phyloP scores from a whole-genome alignment of 345 rosid species.

The Rhizophora mangle region DNA sequence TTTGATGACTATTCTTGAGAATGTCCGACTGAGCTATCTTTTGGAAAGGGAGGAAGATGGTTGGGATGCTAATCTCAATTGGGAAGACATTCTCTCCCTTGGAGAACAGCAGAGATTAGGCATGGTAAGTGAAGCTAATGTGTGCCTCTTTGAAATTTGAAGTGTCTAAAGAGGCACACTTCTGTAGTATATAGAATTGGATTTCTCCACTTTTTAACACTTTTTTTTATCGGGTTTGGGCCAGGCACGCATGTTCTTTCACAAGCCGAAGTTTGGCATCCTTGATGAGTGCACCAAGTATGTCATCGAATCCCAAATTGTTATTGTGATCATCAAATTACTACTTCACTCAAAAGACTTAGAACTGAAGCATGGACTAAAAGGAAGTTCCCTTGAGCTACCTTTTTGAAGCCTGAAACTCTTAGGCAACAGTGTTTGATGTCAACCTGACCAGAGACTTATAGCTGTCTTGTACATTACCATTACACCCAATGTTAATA shows the following conservation, averaged over 20 bases:
- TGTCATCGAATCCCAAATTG: conserved; percentile 9
- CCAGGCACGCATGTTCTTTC: conserved; percentile 95
- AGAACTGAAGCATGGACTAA: too few relatives aligned
- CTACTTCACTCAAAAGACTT: too few relatives aligned
- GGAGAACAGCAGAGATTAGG: conserved; percentile 99
- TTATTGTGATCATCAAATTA: not conserved
- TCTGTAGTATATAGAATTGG: not conserved
- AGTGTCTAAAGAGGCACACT: conserved; percentile 1
- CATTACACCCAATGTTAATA: not conserved
- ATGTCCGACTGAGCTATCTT: conserved; percentile 79
- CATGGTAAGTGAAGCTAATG: conserved; percentile 55
- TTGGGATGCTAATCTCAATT: conserved; percentile 75
- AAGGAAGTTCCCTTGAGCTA: too few relatives aligned
- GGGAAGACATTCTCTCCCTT: conserved; percentile 94
- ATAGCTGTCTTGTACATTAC: too few relatives aligned
- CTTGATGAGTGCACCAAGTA: conserved; percentile 99
- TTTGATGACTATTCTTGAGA: conserved; percentile 70
- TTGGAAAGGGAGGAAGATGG: conserved; percentile 80
- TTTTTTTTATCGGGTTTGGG: conserved; percentile 15
- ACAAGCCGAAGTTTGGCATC: conserved; percentile 84
- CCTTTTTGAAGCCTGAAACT: too few relatives aligned
- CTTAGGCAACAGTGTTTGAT: too few relatives aligned
- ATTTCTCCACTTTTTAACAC: conserved; percentile 1
- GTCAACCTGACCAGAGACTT: too few relatives aligned
- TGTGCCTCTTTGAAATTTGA: not conserved